Evolutionary conservation across 352 stramenopile species (phyloP).

Genomic region (Globisporangium rhizosaccharum): DNA sequence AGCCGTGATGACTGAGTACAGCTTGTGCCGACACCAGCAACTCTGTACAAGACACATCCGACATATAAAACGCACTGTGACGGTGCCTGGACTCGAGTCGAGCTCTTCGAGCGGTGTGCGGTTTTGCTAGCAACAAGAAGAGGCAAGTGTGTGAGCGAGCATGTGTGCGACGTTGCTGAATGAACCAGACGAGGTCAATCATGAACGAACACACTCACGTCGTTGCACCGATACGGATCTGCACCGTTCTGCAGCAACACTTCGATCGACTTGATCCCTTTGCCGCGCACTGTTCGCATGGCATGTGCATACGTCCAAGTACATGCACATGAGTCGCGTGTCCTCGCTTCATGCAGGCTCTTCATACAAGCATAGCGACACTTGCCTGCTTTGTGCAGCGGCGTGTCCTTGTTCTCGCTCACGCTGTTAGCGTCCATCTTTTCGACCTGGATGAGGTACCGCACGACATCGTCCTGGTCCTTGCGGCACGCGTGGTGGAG

Average conservation of each 20-base stretch:
- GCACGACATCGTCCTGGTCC: constrained; percentile 59
- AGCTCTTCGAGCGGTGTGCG: constrained; percentile 62
- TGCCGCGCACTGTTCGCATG: constrained; percentile 24
- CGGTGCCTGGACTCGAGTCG: constrained; percentile 21
- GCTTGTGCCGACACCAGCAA: too few species aligned
- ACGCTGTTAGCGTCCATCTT: constrained; percentile 53
- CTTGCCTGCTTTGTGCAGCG: constrained; percentile 58
- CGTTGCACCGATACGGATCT: constrained; percentile 52
- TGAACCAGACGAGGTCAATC: neutral
- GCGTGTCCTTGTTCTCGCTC: constrained; percentile 71
- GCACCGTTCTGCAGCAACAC: constrained; percentile 57
- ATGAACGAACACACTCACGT: constrained; percentile 20
- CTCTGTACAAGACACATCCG: neutral
- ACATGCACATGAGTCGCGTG: too few species aligned
- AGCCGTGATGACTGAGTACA: neutral
- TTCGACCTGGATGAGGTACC: constrained; percentile 36
- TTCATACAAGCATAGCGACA: neutral
- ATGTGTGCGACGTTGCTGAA: neutral
- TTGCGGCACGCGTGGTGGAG: constrained; percentile 75
- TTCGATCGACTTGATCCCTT: constrained; percentile 51
- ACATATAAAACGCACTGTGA: constrained; percentile 19
- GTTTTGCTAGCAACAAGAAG: constrained; percentile 38
- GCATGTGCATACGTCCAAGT: neutral
- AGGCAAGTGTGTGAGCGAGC: neutral
- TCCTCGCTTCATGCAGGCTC: too few species aligned